Base-by-base conservation (phyloP, 2,329 filamentous ascomycete genomes). In the Pseudocercospora pini-densiflorae region DNA sequence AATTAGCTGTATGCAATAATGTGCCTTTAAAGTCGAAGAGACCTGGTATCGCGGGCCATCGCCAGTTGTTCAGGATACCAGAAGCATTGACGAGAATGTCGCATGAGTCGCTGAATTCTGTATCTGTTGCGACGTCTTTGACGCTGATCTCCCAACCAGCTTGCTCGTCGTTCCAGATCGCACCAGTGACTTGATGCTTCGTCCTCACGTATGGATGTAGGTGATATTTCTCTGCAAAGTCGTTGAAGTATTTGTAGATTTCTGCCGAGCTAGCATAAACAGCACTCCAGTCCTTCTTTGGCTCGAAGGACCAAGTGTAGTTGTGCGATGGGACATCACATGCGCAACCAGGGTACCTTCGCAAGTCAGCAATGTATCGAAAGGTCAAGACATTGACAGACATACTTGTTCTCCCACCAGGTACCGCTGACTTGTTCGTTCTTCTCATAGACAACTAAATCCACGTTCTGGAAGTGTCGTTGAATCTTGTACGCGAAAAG, bases 401-500 rank as follows among this genome's bases (percentile, higher is more conserved):
- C 24, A 36, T 51, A 19, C 24, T 23, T 33, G 8, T 31, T 21
- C 21, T 40, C 19, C 24, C 59, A 45, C 36, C 59, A 61, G 5
- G 68, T 70, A 1, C 68, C 68, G 1, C 53, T n/a, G 12, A 63
- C 61, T 27, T 60, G 54, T 27, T 59, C 12, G 49, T 85, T 84
- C 74, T 85, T 85, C 70, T 86, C 83, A 65, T 82, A 85, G 1
- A 85, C 72, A 7, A 72, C 74, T 59, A 78, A 49, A 10, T 70
- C 76, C 72, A 79, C 83, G 66, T 83, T 81, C 10, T 71, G 71
- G 62, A 85, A 83, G 36, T 80, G 78, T 31, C 77, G 77, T 65
- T 80, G 79, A 7, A 85, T 73, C 72, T 85, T 85, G 77, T 84
- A 84, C 16, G 82, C 82, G 70, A 84, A 75, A 43, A 80, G 70